Percentiles rank a stretch among this genome's conserved stretches.
These are phyloP conservation scores for Papiliotrema terrestris DNA, from an alignment of 1,284 basidiomycete genomes.

Conservation along the genomic window DNA sequence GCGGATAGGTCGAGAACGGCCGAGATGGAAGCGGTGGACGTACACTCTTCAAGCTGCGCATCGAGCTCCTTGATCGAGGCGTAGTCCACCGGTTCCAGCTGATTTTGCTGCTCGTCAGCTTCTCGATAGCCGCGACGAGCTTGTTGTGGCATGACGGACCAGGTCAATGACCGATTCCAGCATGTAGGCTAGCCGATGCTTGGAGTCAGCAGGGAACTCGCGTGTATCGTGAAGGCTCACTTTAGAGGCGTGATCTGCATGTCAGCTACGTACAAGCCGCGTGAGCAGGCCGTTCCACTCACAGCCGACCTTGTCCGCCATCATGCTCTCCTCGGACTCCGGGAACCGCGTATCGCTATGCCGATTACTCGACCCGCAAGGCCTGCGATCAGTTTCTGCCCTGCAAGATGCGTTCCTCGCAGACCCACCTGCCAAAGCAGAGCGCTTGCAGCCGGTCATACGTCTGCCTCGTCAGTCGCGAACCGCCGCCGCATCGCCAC, in stretches of 20 bases:
- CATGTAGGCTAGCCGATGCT: slow-evolving; percentile 38
- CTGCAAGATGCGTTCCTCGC: no score
- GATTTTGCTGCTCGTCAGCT: slow-evolving; percentile 34
- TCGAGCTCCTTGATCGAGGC: slow-evolving; percentile 27
- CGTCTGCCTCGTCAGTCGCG: background rate
- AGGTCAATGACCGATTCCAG: slow-evolving; percentile 46
- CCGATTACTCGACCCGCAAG: slow-evolving; percentile 35
- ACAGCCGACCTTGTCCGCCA: slow-evolving; percentile 38
- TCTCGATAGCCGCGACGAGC: no score
- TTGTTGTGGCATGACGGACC: no score
- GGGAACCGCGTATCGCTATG: slow-evolving; percentile 43
- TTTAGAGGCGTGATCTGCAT: background rate
- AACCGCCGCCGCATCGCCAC: background rate
- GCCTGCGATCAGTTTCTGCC: slow-evolving; percentile 22
- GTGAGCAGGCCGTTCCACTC: slow-evolving; percentile 8
- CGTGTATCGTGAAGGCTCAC: slow-evolving; percentile 11
- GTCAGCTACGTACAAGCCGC: background rate
- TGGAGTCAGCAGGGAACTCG: slow-evolving; percentile 19
- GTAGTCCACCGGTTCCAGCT: slow-evolving; percentile 33
- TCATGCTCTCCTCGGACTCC: slow-evolving; percentile 14
- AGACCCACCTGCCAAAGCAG: slow-evolving; percentile 42
- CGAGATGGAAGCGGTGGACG: background rate
- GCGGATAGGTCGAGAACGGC: background rate
- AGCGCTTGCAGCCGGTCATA: slow-evolving; percentile 47
- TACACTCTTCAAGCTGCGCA: slow-evolving; percentile 37